phyloP scores from a whole-genome alignment of 352 stramenopile species.

The Pilasporangium apinafurcum region DNA sequence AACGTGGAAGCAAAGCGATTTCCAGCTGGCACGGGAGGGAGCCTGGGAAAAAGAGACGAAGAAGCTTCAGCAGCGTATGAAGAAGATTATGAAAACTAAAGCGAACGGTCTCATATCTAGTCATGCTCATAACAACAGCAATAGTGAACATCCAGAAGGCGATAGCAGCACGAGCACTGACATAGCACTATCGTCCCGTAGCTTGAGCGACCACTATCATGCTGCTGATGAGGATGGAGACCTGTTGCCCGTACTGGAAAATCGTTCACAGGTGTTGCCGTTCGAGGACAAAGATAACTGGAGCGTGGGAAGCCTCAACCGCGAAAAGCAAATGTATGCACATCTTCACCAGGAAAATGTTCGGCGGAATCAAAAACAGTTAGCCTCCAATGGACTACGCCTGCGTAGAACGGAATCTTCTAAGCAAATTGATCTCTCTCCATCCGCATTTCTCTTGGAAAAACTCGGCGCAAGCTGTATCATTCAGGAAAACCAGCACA shows the following conservation, averaged over 20 bases:
- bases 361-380: slow-evolving; percentile 40
- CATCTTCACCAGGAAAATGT: slow-evolving; percentile 67
- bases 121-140: too few species aligned
- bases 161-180: too few species aligned
- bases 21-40: slow-evolving; percentile 52
- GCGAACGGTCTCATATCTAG: too few species aligned
- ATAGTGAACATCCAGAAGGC: background rate
- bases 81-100: slow-evolving; percentile 56
- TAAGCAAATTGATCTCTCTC: slow-evolving; percentile 40
- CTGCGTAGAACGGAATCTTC: slow-evolving; percentile 25
- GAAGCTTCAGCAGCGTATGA: slow-evolving; percentile 73
- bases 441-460: slow-evolving; percentile 61
- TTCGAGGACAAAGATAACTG: slow-evolving; percentile 82
- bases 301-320: slow-evolving; percentile 64
- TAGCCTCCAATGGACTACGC: slow-evolving; percentile 22
- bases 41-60: slow-evolving; percentile 58
- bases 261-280: slow-evolving; percentile 32
- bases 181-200: background rate
- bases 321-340: slow-evolving; percentile 68
- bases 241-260: slow-evolving; percentile 33
- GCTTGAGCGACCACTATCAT: background rate
- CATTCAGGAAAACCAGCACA: slow-evolving; percentile 28
- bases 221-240: background rate
- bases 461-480: slow-evolving; percentile 55
- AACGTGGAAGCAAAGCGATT: slow-evolving; percentile 73